phyloP scores from a whole-genome alignment of 2,329 filamentous ascomycete genomes.

The Nannizzia gypsea region DNA sequence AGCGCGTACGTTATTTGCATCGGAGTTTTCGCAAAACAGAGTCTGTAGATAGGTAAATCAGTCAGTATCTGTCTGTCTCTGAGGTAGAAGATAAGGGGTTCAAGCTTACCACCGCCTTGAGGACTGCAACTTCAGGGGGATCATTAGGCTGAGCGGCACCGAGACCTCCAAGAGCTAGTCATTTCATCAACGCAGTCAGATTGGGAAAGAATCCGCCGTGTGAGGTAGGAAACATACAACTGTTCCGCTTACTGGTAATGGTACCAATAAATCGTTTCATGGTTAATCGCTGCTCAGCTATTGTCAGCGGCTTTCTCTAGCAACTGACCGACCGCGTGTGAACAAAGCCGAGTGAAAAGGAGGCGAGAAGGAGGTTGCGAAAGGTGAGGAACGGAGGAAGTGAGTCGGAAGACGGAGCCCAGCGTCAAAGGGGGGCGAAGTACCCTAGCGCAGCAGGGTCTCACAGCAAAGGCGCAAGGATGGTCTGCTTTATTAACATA shows the following conservation, averaged over 20 bases:
- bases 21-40: background rate
- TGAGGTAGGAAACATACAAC: background rate
- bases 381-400: background rate
- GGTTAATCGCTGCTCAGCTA: background rate
- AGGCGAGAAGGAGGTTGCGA: background rate
- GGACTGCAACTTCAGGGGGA: background rate
- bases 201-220: background rate
- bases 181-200: background rate
- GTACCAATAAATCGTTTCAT: slow-evolving; percentile 3
- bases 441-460: background rate
- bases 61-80: background rate
- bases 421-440: background rate
- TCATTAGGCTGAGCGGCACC: background rate
- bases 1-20: background rate
- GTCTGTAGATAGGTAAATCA: background rate
- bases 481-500: background rate
- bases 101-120: background rate
- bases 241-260: background rate
- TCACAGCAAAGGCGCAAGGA: background rate
- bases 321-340: background rate
- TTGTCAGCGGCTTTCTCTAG: background rate
- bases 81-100: background rate
- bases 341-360: background rate
- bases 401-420: background rate
- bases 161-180: background rate